Evolutionary conservation across 1,139 yeast species (phyloP).

Genomic region (Geotrichum restrictum): DNA sequence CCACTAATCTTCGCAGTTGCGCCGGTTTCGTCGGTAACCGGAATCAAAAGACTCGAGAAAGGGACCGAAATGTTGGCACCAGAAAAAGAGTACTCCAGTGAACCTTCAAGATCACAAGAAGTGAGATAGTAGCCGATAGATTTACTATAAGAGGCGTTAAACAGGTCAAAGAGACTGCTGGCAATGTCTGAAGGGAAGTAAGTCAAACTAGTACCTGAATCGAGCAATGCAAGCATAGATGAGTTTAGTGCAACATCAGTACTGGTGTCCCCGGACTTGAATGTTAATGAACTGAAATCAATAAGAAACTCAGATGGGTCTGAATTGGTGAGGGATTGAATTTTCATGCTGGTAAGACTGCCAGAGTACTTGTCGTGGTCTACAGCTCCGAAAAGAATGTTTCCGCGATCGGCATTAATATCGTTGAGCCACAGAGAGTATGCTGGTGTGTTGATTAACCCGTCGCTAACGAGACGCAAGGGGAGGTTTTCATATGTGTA

Average conservation of each 20-base stretch:
- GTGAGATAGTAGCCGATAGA: constrained; percentile 5
- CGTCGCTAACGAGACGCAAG: constrained; percentile 42
- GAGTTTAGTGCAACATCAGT: constrained; percentile 1
- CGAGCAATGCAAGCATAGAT: constrained; percentile 14
- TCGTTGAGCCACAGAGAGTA: constrained; percentile 49
- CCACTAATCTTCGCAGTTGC: background rate
- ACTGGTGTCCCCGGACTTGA: background rate
- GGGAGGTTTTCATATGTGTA: constrained; percentile 40
- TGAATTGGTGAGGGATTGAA: background rate
- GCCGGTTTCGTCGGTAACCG: background rate
- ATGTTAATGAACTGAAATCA: background rate
- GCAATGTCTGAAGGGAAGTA: constrained; percentile 17
- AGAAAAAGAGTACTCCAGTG: constrained; percentile 41
- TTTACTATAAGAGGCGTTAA: constrained; percentile 9
- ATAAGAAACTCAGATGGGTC: constrained; percentile 6
- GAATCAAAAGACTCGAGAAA: constrained; percentile 14
- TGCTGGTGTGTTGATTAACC: constrained; percentile 43
- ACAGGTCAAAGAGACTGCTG: background rate
- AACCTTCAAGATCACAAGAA: constrained; percentile 7
- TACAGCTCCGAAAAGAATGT: constrained; percentile 53
- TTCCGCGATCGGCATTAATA: constrained; percentile 41
- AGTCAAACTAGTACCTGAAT: constrained; percentile 17
- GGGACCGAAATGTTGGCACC: constrained; percentile 43
- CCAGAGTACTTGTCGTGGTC: constrained; percentile 50
- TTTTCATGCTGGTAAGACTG: constrained; percentile 31